Evolutionary conservation across 805 yeast species (phyloP).

Genomic region (Jamesozyma lodderae): DNA sequence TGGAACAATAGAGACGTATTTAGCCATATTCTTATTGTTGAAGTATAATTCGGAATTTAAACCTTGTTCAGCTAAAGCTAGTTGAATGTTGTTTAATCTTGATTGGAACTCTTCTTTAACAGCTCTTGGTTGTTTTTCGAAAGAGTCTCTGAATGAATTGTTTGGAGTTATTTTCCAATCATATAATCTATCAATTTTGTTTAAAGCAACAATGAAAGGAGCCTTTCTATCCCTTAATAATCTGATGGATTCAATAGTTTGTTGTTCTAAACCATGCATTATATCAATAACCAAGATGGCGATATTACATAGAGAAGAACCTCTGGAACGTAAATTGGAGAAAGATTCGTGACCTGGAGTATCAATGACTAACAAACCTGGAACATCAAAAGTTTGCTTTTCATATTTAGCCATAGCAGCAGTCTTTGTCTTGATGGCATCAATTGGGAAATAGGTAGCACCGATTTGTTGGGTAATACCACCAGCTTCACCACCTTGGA

Average conservation of each 20-base stretch:
- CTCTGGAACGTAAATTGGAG: slow-evolving; percentile 94
- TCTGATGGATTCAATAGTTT: slow-evolving; percentile 88
- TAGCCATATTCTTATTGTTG: slow-evolving; percentile 89
- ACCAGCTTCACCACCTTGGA: slow-evolving; percentile 99
- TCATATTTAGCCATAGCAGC: slow-evolving; percentile 83
- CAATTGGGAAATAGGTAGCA: slow-evolving; percentile 98
- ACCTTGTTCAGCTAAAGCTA: slow-evolving; percentile 95
- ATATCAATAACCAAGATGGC: slow-evolving; percentile 97
- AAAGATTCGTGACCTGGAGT: slow-evolving; percentile 99
- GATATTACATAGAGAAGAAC: slow-evolving; percentile 97
- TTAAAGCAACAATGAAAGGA: slow-evolving; percentile 93
- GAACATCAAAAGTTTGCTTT: slow-evolving; percentile 82
- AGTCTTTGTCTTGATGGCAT: slow-evolving; percentile 84
- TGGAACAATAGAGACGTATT: slow-evolving; percentile 93
- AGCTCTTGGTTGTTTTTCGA: slow-evolving; percentile 67
- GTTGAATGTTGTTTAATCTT: slow-evolving; percentile 73
- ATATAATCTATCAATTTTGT: slow-evolving; percentile 94
- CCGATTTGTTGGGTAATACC: slow-evolving; percentile 99
- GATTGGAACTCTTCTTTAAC: slow-evolving; percentile 90
- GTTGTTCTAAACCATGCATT: slow-evolving; percentile 98
- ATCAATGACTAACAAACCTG: slow-evolving; percentile 93
- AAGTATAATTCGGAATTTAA: slow-evolving; percentile 93
- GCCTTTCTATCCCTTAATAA: slow-evolving; percentile 94
- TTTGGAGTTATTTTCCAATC: slow-evolving; percentile 90
- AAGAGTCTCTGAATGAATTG: slow-evolving; percentile 92